Evolutionary conservation across 2,329 filamentous ascomycete genomes (phyloP).

Genomic region (Septoria linicola): DNA sequence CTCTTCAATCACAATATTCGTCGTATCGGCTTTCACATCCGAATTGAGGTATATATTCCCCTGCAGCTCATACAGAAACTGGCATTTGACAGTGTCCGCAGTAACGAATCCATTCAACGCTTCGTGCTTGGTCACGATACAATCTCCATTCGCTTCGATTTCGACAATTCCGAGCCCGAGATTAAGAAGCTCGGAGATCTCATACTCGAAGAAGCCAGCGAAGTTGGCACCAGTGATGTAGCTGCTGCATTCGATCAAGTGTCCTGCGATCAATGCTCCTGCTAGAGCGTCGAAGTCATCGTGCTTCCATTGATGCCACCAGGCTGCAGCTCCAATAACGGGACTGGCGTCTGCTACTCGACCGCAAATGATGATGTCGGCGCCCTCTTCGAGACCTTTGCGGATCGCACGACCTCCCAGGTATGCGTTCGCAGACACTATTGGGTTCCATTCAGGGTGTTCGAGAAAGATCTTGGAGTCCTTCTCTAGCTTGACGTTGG

Average conservation of each 20-base stretch:
- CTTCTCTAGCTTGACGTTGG: conserved; percentile 26
- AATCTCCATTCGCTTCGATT: conserved; percentile 38
- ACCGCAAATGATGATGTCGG: conserved; percentile 46
- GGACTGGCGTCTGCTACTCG: conserved; percentile 45
- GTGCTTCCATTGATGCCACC: conserved; percentile 45
- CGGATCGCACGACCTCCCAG: conserved; percentile 46
- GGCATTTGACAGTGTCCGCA: conserved; percentile 52
- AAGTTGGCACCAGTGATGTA: conserved; percentile 45
- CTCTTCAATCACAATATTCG: conserved; percentile 52
- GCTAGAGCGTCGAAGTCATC: conserved; percentile 41
- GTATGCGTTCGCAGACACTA: conserved; percentile 39
- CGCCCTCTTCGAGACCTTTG: conserved; percentile 40
- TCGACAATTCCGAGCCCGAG: conserved; percentile 36
- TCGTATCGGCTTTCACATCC: conserved; percentile 55
- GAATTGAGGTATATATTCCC: conserved; percentile 57
- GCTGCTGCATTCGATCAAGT: conserved; percentile 40
- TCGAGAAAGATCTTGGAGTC: conserved; percentile 27
- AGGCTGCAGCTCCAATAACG: conserved; percentile 43
- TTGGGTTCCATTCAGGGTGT: conserved; percentile 23
- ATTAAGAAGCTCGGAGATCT: conserved; percentile 36
- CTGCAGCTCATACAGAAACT: conserved; percentile 56
- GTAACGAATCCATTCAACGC: conserved; percentile 40
- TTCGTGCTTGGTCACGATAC: conserved; percentile 39
- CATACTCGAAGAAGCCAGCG: conserved; percentile 42
- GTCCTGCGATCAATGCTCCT: conserved; percentile 42